Percentiles rank a stretch among this genome's conserved stretches.
phyloP scores from a whole-genome alignment of 768 basidiomycete species.

The Naganishia randhawae region DNA sequence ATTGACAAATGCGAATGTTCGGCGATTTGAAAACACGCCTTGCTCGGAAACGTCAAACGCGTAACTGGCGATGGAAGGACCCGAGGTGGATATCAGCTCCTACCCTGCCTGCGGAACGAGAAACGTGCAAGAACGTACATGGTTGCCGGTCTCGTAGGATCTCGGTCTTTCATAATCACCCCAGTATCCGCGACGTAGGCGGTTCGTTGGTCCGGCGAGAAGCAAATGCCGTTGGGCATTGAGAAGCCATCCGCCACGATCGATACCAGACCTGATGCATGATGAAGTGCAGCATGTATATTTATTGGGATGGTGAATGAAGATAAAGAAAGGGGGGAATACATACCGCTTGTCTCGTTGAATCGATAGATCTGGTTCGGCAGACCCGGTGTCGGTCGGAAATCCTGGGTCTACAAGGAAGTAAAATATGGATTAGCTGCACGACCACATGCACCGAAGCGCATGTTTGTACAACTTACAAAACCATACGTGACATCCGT shows the following conservation, averaged over 20 bases:
- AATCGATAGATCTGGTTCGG: slow-evolving; percentile 76
- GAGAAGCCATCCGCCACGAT: slow-evolving; percentile 75
- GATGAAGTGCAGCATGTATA: not conserved
- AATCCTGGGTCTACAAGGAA: slow-evolving; percentile 60
- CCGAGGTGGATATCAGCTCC: not conserved
- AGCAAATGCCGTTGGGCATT: slow-evolving; percentile 69
- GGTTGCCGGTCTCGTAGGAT: slow-evolving; percentile 60
- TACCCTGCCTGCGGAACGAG: not conserved
- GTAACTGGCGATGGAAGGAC: slow-evolving; percentile 35
- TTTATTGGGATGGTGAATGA: not conserved
- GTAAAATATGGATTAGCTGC: too few species aligned
- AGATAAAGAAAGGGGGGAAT: not conserved
- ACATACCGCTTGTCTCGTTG: slow-evolving; percentile 56
- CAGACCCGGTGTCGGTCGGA: slow-evolving; percentile 64
- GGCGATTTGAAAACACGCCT: slow-evolving; percentile 38
- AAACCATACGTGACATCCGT: slow-evolving; percentile 64
- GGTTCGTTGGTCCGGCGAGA: slow-evolving; percentile 62
- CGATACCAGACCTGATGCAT: slow-evolving; percentile 57
- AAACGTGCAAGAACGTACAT: slow-evolving; percentile 55
- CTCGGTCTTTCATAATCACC: slow-evolving; percentile 35
- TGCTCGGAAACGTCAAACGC: slow-evolving; percentile 41
- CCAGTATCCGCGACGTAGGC: slow-evolving; percentile 60
- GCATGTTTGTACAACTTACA: not conserved
- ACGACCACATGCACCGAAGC: not conserved
- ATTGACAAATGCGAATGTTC: slow-evolving; percentile 40